Evolutionary conservation across 768 basidiomycete species (phyloP), one percentile per base, ranked within the genome.

Genomic region (Boletellus ananiceps): DNA sequence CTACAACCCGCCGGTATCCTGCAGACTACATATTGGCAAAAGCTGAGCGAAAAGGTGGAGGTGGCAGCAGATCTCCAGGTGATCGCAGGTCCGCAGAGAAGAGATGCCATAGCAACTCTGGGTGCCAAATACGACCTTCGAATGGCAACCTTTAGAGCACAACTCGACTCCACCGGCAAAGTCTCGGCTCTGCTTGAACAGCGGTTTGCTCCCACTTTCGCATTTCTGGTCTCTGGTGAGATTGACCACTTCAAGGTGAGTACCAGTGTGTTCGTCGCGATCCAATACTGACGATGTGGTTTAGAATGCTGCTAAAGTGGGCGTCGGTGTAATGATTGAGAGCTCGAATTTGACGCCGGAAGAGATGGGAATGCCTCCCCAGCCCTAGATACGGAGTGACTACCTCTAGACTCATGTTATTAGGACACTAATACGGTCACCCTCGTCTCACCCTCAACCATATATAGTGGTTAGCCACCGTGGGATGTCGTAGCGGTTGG

Each of bases 271-370:
- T 45, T 48, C 42, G 14, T 45, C 15, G 8, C 52, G 29, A 14
- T 31, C 19, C 14, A 31, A 13, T 12, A 21, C 52, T 50, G 13
- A 50, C 25, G 16, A 27, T 38, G 5, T 39, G 25, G 4, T 52
- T 42, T 57, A 97, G 93, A 93, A 93, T 69, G 76, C 91, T 36
- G 88, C 92, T 25, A 95, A 93, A 71, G 85, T 96, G 51, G 95
- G 95, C 53, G 86, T 97, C 8, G 94, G 94, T 74, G 91, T 98
- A 69, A 95, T 93, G 91, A 91, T 98, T 53, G 94, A 98, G 78
- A 87, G 84, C 65, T 81, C 83, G 33, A 79, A 73, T 54, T 68
- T 91, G 71, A 84, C 85, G 16, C 87, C 86, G 8, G 88, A 91
- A 73, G 88, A 91, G 74, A 88, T 90, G 88, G 67, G 80, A 51